Percentiles rank a stretch among this genome's conserved stretches.
Conservation (phyloP, 352 stramenopile genomes). For the Albugo laibachii region DNA sequence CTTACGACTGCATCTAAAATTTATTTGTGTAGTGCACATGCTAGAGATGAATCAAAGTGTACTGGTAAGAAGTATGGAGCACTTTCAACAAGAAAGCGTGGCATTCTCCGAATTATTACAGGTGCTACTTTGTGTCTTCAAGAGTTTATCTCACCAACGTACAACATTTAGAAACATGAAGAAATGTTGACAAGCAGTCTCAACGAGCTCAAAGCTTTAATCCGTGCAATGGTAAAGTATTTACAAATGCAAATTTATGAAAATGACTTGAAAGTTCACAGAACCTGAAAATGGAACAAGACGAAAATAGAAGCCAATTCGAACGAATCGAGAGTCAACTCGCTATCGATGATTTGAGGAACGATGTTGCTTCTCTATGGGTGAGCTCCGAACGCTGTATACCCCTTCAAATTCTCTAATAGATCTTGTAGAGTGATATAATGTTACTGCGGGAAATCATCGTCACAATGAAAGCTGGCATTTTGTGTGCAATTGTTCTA, state of each 20-base stretch:
- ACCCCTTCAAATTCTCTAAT: not conserved
- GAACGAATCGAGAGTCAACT: not conserved
- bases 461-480: constrained; percentile 72
- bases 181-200: no score
- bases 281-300: no score
- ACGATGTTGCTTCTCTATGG: constrained; percentile 13
- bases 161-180: no score
- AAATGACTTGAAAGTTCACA: no score
- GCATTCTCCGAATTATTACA: no score
- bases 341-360: constrained; percentile 8
- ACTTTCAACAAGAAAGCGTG: constrained; percentile 13
- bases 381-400: constrained; percentile 1
- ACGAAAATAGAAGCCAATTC: no score
- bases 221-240: no score
- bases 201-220: no score
- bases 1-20: not conserved
- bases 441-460: constrained; percentile 61
- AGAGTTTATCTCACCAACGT: no score
- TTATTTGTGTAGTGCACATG: constrained; percentile 25
- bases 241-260: no score
- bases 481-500: constrained; percentile 45
- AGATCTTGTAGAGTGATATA: constrained; percentile 36
- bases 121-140: no score
- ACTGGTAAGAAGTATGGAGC: constrained; percentile 28
- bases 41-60: constrained; percentile 46